Conservation (phyloP, 805 yeast species). For the Spathaspora gorwiae region DNA sequence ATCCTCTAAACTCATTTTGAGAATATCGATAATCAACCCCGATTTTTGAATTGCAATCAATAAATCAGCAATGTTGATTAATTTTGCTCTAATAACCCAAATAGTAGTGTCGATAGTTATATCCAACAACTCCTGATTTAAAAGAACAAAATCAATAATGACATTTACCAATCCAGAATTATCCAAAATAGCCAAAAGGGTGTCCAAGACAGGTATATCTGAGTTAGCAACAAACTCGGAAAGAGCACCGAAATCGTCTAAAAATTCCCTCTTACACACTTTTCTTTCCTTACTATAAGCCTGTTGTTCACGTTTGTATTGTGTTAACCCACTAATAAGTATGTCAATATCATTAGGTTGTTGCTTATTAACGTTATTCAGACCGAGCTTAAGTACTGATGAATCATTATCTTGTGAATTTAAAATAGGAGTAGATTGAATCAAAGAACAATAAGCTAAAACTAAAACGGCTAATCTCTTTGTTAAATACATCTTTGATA, state of each 20-base stretch:
- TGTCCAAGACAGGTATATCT: slow-evolving; percentile 19
- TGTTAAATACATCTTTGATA: slow-evolving; percentile 6
- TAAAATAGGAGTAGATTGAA: background rate
- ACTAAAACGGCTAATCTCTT: slow-evolving; percentile 4
- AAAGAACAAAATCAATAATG: slow-evolving; percentile 19
- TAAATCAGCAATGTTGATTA: slow-evolving; percentile 19
- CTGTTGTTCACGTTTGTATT: too few relatives aligned
- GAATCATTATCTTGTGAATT: background rate
- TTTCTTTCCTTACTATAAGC: too few relatives aligned
- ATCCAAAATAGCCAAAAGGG: slow-evolving; percentile 15
- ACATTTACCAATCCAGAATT: slow-evolving; percentile 18
- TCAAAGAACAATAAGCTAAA: slow-evolving; percentile 9
- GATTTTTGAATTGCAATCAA: slow-evolving; percentile 22
- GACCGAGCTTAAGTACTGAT: background rate
- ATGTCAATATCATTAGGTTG: too few relatives aligned
- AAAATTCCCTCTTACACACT: background rate
- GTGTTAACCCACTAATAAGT: too few relatives aligned
- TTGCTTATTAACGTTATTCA: too few relatives aligned
- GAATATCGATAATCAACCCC: slow-evolving; percentile 18
- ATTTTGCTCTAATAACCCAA: slow-evolving; percentile 14
- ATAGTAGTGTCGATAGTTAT: slow-evolving; percentile 17
- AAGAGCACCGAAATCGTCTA: background rate
- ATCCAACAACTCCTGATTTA: slow-evolving; percentile 16
- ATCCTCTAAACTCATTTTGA: slow-evolving; percentile 11
- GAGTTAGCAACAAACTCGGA: slow-evolving; percentile 11